A percentile compares a stretch with the other conserved stretches of the same genome.
Conservation (phyloP, 2,329 filamentous ascomycete genomes). For the Trichoderma atroviride region DNA sequence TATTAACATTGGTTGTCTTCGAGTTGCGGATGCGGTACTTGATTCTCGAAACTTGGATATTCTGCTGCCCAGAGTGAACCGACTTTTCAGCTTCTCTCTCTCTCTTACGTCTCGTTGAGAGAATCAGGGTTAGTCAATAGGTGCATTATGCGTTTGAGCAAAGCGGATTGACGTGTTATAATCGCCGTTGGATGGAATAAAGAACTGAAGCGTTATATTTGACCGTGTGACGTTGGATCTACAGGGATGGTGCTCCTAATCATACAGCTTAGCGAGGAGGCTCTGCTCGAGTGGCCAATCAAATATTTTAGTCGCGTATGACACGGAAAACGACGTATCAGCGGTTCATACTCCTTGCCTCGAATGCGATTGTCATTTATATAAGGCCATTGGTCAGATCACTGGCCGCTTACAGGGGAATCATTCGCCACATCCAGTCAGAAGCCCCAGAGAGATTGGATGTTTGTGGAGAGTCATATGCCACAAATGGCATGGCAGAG, state of each 20-base stretch:
- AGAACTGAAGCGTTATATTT: background rate
- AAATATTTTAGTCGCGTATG: background rate
- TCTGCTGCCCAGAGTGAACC: background rate
- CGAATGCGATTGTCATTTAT: background rate
- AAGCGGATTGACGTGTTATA: background rate
- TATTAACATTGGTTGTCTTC: background rate
- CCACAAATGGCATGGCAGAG: background rate
- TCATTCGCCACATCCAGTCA: background rate
- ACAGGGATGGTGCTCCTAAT: background rate
- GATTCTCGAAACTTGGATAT: background rate
- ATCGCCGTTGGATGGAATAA: background rate
- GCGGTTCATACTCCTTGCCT: background rate
- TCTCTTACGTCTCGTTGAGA: background rate
- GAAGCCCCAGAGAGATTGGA: background rate
- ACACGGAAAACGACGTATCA: background rate
- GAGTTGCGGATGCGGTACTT: background rate
- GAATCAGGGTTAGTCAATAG: background rate
- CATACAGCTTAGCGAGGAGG: background rate
- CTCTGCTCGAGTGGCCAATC: background rate
- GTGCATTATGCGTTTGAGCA: background rate
- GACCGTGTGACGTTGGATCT: background rate
- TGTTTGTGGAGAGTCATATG: background rate
- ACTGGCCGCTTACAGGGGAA: background rate
- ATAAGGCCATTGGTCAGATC: background rate
- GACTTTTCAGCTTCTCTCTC: background rate